Percentiles rank a stretch among this genome's conserved stretches.
phyloP scores from a whole-genome alignment of 805 yeast genomes.

The Wickerhamomyces bisporus region DNA sequence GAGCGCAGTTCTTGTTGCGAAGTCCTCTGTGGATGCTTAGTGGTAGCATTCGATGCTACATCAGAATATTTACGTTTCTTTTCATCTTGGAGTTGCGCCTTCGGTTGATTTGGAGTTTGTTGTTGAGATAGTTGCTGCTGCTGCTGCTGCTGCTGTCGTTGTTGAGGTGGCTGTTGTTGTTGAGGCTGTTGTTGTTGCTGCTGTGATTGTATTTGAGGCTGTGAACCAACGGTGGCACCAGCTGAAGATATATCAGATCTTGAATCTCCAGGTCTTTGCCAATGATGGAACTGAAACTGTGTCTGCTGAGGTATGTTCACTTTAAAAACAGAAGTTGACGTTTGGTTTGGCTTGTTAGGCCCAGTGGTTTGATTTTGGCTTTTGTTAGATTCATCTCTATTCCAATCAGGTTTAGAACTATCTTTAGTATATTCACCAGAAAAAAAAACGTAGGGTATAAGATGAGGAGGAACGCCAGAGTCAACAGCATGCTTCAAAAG shows the following conservation, averaged over 20 bases:
- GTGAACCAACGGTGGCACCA: constrained; percentile 1
- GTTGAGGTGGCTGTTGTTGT: too few species aligned
- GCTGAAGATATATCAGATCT: constrained; percentile 4
- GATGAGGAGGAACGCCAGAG: constrained; percentile 31
- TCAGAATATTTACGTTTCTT: constrained; percentile 4
- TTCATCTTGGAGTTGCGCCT: constrained; percentile 1
- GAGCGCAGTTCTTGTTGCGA: background rate
- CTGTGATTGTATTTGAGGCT: background rate
- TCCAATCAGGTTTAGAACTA: background rate
- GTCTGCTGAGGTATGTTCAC: constrained; percentile 23
- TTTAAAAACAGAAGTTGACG: constrained; percentile 23
- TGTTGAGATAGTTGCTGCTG: background rate
- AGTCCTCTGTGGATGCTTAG: background rate
- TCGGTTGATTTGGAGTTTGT: constrained; percentile 1
- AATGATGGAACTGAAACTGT: constrained; percentile 27
- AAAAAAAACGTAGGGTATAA: constrained; percentile 32
- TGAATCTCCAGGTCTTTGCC: constrained; percentile 22
- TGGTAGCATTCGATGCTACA: background rate
- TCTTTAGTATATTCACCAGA: constrained; percentile 6
- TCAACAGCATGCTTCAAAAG: constrained; percentile 31
- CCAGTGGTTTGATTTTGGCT: background rate
- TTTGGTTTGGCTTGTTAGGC: constrained; percentile 1
- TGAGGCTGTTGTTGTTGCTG: too few species aligned
- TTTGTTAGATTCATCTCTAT: background rate
- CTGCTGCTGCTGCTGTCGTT: background rate